A percentile compares a stretch with the other conserved stretches of the same genome.
Evolutionary conservation across 1,284 basidiomycete genomes (phyloP).

Genomic region (Vanrija humicola): DNA sequence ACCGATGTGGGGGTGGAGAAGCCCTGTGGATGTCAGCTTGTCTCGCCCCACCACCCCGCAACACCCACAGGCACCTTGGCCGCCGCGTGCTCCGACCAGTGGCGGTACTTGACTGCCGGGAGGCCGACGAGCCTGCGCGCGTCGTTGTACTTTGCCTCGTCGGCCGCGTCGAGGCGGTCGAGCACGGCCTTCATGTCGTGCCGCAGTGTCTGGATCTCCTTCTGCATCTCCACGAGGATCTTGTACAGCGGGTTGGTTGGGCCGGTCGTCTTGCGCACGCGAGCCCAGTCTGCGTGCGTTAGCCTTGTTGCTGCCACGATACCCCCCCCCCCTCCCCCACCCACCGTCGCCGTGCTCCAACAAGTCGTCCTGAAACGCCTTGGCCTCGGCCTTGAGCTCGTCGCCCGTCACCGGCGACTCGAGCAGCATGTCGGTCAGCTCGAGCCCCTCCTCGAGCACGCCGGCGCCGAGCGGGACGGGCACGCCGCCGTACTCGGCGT

Average conservation of each 20-base stretch:
- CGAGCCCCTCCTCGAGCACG: constrained; percentile 14
- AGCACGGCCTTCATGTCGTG: constrained; percentile 7
- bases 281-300: constrained; percentile 19
- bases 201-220: constrained; percentile 17
- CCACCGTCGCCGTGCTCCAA: constrained; percentile 16
- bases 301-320: too few species aligned
- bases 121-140: constrained; percentile 15
- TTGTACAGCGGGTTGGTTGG: constrained; percentile 12
- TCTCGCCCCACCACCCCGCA: not conserved
- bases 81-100: not conserved
- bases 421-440: constrained; percentile 10
- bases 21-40: not conserved
- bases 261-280: constrained; percentile 4
- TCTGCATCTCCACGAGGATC: constrained; percentile 18
- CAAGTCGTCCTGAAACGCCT: constrained; percentile 6
- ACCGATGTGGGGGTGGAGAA: constrained; percentile 9
- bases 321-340: too few species aligned
- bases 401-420: constrained; percentile 13
- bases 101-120: constrained; percentile 5
- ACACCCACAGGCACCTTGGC: not conserved
- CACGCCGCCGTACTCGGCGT: constrained; percentile 10
- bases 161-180: constrained; percentile 10
- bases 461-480: constrained; percentile 7
- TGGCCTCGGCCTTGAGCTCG: constrained; percentile 10
- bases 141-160: constrained; percentile 19